phyloP scores from a whole-genome alignment of 257 asterid genomes.

The Pogostemon cablin region DNA sequence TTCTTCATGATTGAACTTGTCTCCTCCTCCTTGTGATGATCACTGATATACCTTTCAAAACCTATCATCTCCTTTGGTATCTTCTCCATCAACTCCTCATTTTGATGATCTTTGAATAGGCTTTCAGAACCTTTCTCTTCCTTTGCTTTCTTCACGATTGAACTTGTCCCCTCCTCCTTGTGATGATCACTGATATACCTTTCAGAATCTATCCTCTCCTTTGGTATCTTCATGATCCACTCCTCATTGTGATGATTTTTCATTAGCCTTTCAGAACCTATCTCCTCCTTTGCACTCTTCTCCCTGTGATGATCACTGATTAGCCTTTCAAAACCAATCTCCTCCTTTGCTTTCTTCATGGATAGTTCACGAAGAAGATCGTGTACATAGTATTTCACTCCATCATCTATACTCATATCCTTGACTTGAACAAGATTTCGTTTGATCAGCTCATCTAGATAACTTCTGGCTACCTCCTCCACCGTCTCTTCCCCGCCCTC shows the following conservation, averaged over 20 bases:
- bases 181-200: too few species aligned
- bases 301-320: too few species aligned
- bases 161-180: too few species aligned
- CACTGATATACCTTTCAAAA: too few species aligned
- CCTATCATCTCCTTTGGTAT: too few species aligned
- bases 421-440: conserved; percentile 30
- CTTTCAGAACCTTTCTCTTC: conserved; percentile 23
- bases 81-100: too few species aligned
- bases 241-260: too few species aligned
- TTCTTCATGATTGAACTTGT: conserved; percentile 3
- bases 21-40: too few species aligned
- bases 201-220: too few species aligned
- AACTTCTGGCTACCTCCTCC: conserved; percentile 33
- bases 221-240: too few species aligned
- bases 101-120: too few species aligned
- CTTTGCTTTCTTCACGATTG: conserved; percentile 24
- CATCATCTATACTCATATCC: background rate
- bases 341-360: background rate
- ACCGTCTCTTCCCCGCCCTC: conserved; percentile 1
- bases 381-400: conserved; percentile 25
- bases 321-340: too few species aligned
- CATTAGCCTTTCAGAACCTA: background rate
- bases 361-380: conserved; percentile 21
- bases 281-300: conserved; percentile 31
- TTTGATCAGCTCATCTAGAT: conserved; percentile 31